Evolutionary conservation across 2,329 filamentous ascomycete species (phyloP).

Genomic region (Cadophora luteo-olivacea): DNA sequence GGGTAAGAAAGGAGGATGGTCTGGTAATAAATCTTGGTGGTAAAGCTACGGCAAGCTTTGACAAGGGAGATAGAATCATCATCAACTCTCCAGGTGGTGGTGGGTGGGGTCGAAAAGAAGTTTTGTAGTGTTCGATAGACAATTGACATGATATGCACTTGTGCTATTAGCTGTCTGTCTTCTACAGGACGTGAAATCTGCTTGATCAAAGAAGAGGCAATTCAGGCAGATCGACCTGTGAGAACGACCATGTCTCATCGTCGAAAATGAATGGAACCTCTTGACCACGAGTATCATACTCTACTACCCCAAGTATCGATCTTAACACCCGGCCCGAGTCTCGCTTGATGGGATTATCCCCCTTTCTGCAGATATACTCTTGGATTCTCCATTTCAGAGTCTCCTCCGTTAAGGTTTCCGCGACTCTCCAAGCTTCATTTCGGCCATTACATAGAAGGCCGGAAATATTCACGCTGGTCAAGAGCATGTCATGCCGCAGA

Average conservation of each 20-base stretch:
- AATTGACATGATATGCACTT: neutral
- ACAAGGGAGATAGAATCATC: constrained; percentile 11
- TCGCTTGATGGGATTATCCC: neutral
- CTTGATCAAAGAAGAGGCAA: neutral
- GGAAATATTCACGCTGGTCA: neutral
- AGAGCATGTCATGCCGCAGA: neutral
- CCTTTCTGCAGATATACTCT: neutral
- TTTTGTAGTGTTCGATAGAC: neutral
- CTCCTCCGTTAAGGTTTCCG: neutral
- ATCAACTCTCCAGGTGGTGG: constrained; percentile 19
- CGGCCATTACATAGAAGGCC: neutral
- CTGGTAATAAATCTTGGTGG: constrained; percentile 13
- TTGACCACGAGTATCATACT: neutral
- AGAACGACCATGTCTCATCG: constrained; percentile 5
- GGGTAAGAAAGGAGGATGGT: constrained; percentile 5
- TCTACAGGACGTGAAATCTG: neutral
- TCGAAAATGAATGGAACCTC: constrained; percentile 5
- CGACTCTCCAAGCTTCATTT: neutral
- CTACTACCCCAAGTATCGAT: neutral
- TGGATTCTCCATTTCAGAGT: neutral
- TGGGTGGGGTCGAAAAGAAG: neutral
- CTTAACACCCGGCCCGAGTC: neutral
- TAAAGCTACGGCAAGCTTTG: constrained; percentile 4
- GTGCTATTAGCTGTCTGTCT: neutral
- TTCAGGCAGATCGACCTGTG: neutral